phyloP scores from a whole-genome alignment of 106 monocot species.

The Dioscorea alata region DNA sequence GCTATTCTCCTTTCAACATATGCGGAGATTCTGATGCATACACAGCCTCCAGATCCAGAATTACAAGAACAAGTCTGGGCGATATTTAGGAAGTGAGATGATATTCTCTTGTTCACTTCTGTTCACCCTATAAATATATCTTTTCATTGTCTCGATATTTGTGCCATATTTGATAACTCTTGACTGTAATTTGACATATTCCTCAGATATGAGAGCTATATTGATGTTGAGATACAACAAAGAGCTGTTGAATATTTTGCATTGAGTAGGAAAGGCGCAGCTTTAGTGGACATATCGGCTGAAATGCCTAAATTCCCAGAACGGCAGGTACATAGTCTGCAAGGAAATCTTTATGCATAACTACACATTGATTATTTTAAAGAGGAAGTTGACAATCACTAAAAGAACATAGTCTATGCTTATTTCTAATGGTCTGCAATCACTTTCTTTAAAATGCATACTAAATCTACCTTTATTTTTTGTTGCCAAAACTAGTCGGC shows the following conservation, averaged over 20 bases:
- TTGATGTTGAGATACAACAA: slow-evolving; percentile 98
- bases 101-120: neutral
- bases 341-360: neutral
- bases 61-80: slow-evolving; percentile 84
- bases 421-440: neutral
- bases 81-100: slow-evolving; percentile 85
- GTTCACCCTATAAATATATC: neutral
- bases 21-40: slow-evolving; percentile 99
- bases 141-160: neutral
- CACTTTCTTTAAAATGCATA: no score
- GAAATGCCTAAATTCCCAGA: slow-evolving; percentile 99
- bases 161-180: neutral
- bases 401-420: no score
- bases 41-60: slow-evolving; percentile 82
- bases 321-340: slow-evolving; percentile 55
- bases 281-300: slow-evolving; percentile 78
- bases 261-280: slow-evolving; percentile 78
- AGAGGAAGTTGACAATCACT: neutral
- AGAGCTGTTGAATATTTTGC: slow-evolving; percentile 98
- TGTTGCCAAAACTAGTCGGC: slow-evolving; percentile 51
- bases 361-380: neutral
- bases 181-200: neutral
- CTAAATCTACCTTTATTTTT: neutral
- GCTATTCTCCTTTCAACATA: slow-evolving; percentile 97
- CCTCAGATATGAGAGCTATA: slow-evolving; percentile 83